phyloP scores from a whole-genome alignment of 2,329 filamentous ascomycete species.

The Endothia cerciana region DNA sequence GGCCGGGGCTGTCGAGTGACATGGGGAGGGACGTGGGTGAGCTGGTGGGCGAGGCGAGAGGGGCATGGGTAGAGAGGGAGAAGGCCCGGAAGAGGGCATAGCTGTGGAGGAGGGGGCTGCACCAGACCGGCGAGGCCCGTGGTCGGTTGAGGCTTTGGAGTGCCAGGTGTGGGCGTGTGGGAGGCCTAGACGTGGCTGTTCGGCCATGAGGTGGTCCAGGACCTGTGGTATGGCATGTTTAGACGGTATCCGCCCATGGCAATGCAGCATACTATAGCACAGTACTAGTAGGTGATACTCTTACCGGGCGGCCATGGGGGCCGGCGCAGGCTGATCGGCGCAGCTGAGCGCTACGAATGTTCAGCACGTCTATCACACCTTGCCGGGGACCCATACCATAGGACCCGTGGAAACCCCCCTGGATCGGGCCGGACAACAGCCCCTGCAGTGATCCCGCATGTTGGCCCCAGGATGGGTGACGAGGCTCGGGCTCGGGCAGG shows the following conservation, averaged over 20 bases:
- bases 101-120: background rate
- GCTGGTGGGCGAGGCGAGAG: slow-evolving; percentile 73
- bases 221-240: no score
- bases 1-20: slow-evolving; percentile 81
- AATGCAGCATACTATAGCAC: no score
- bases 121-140: background rate
- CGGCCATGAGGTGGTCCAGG: no score
- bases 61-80: slow-evolving; percentile 68
- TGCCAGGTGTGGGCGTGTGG: background rate
- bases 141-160: background rate
- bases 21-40: slow-evolving; percentile 76
- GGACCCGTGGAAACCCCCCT: background rate
- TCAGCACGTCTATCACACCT: no score
- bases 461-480: background rate
- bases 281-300: no score
- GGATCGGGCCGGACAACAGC: slow-evolving; percentile 8
- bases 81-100: slow-evolving; percentile 29
- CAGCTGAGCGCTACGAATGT: no score
- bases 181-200: no score
- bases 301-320: no score
- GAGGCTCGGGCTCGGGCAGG: background rate
- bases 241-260: no score
- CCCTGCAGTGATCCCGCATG: background rate
- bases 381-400: slow-evolving; percentile 6
- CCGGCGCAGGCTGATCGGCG: no score